These are phyloP conservation scores for Termitomyces titanicus DNA, from an alignment of 768 basidiomycete genomes.

Conservation along the genomic window DNA sequence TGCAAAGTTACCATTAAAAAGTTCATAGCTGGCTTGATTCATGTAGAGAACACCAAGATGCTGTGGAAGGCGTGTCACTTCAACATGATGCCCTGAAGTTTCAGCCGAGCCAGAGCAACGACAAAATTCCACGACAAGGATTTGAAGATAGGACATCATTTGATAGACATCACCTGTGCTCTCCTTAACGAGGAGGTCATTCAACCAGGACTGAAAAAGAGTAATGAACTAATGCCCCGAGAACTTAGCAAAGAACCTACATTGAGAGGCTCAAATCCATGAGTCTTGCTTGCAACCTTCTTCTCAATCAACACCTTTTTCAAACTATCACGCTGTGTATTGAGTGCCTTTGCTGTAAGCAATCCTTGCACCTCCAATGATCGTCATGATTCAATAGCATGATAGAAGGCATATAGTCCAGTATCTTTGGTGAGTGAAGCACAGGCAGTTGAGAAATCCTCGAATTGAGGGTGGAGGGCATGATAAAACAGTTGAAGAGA, in stretches of 20 bases:
- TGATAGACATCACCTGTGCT: neutral
- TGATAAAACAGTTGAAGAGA: conserved; percentile 4
- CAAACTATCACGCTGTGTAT: neutral
- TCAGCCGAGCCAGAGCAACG: neutral
- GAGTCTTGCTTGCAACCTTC: neutral
- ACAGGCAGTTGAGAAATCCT: neutral
- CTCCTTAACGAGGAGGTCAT: conserved; percentile 2
- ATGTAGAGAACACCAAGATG: neutral
- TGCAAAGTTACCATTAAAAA: neutral
- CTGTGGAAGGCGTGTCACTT: neutral
- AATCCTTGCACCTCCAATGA: neutral
- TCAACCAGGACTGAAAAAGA: conserved; percentile 1
- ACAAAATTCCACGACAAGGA: neutral
- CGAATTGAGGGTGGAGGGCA: neutral
- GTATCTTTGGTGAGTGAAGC: neutral
- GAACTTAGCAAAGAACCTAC: neutral
- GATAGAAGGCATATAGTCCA: neutral
- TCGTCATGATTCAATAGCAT: neutral
- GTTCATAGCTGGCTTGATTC: neutral
- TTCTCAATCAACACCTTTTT: neutral
- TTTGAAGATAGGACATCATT: neutral
- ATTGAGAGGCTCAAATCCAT: conserved; percentile 1
- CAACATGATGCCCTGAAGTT: neutral
- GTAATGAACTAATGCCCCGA: neutral
- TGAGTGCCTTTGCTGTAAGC: neutral